Conservation (phyloP, 768 basidiomycete genomes). For the Sporobolomyces roseus region DNA sequence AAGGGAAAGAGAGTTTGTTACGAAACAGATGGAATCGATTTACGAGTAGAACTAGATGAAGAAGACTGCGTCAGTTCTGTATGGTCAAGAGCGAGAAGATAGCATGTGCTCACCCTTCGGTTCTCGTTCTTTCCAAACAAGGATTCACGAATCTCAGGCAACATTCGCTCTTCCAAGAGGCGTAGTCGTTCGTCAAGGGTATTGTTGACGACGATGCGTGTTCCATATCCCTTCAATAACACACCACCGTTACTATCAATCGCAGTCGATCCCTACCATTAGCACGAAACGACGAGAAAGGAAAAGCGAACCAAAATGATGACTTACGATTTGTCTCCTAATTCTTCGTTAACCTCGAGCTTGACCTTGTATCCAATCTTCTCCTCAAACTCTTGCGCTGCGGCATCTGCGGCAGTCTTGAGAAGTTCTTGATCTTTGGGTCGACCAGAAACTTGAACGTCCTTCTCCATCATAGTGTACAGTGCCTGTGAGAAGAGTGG, state of each 20-base stretch:
- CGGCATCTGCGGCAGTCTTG: conserved; percentile 62
- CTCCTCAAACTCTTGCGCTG: conserved; percentile 65
- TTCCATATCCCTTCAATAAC: conserved; percentile 65
- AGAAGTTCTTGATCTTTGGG: conserved; percentile 63
- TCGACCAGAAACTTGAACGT: conserved; percentile 64
- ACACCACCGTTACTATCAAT: conserved; percentile 77
- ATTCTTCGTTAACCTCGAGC: conserved; percentile 59
- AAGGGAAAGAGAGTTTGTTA: too few species aligned
- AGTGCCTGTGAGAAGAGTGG: conserved; percentile 56
- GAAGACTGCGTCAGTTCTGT: not conserved
- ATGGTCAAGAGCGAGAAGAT: conserved; percentile 46
- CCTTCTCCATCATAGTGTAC: conserved; percentile 73
- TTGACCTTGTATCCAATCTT: conserved; percentile 67
- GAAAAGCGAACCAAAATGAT: not conserved
- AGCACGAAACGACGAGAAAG: not conserved
- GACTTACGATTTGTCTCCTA: conserved; percentile 68
- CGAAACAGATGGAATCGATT: not conserved
- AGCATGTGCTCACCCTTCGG: conserved; percentile 62
- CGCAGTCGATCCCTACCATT: too few species aligned
- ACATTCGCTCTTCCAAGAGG: conserved; percentile 90
- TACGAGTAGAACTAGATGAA: conserved; percentile 4
- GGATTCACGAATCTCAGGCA: conserved; percentile 85
- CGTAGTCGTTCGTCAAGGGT: conserved; percentile 86
- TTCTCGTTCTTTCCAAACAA: conserved; percentile 87
- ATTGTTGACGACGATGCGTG: conserved; percentile 85